These are phyloP conservation scores for Cyclotella atomus DNA, from an alignment of 108 stramenopile genomes.

Conservation along the genomic window DNA sequence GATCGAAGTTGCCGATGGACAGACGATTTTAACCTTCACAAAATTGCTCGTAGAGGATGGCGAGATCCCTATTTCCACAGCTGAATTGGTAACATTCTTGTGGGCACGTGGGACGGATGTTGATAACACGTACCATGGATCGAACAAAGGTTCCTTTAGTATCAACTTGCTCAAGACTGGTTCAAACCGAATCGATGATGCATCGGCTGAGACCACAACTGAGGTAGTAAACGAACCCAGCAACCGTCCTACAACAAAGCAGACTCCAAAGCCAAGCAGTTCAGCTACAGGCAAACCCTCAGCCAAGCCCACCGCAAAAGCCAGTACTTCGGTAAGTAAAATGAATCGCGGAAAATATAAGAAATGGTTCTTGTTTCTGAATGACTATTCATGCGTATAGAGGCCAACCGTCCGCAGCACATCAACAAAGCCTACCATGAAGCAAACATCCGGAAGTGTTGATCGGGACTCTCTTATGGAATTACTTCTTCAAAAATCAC, in stretches of 20 bases:
- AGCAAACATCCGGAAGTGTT: slow-evolving; percentile 4
- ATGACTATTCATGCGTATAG: neutral
- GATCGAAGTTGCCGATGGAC: slow-evolving; percentile 37
- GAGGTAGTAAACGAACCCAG: neutral
- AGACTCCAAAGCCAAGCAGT: neutral
- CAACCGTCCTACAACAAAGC: neutral
- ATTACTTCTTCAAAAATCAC: slow-evolving; percentile 22
- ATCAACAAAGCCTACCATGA: slow-evolving; percentile 1
- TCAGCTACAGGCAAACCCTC: slow-evolving; percentile 5
- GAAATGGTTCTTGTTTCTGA: neutral
- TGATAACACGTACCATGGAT: slow-evolving; percentile 37
- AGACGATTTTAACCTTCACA: slow-evolving; percentile 59
- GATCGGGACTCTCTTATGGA: neutral
- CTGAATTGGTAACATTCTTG: slow-evolving; percentile 45
- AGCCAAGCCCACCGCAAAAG: neutral
- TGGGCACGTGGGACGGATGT: slow-evolving; percentile 47
- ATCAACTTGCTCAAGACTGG: slow-evolving; percentile 6
- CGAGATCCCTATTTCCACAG: slow-evolving; percentile 43
- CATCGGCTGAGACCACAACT: neutral
- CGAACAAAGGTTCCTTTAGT: slow-evolving; percentile 18
- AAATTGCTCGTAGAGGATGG: slow-evolving; percentile 60
- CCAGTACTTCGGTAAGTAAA: neutral
- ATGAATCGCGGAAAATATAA: neutral
- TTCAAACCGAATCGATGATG: neutral
- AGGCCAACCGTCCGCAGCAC: slow-evolving; percentile 5